Base-by-base conservation (phyloP, 129 eudicot species). In the Arctium lappa region DNA sequence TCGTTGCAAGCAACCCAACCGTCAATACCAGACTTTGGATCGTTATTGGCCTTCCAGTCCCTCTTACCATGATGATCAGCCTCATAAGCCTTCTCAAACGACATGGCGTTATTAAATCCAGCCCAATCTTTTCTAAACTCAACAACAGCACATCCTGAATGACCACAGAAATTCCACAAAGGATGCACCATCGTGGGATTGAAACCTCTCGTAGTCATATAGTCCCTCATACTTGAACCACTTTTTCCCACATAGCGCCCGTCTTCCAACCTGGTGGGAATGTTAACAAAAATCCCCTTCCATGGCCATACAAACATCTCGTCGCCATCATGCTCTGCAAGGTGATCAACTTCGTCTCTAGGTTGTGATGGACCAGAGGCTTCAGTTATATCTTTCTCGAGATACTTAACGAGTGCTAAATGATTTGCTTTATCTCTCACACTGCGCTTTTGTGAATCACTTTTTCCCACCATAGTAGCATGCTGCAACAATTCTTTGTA, bases 1-100 rank as follows among this genome's bases (percentile, higher is more conserved):
- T 93, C 92, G 6, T 90, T 88, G n/a, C 99, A 97, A 75, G 99
- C 99, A 87, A 95, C 94, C 99, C 99, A 95, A 56, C 86, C 97
- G 84, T 93, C 93, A 42, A 89, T 89, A 70, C 73, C 98, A 66
- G 83, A 68, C 38, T 88, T 87, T 27, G 75, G 76, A 12, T 78
- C 89, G 22, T 78, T 50, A 74, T 70, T 84, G 27, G 85, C 85
- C 65, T 78, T 50, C 98, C 99, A 93, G 18, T 93, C 90, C 75
- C 85, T 87, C 85, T 89, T 88, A 33, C 99, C 98, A 76, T 79
- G 98, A 50, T 90, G 93, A 76, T 86, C 89, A 66, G 91, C 87
- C 73, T 93, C 98, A 79, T 91, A 93, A 11, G 86, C 86, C 85
- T 93, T 93, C 88, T 93, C 99, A 84, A 93, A 95, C 27, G 97